Conservation (phyloP, 306 rosid genomes). For the Rosa lucieae region DNA sequence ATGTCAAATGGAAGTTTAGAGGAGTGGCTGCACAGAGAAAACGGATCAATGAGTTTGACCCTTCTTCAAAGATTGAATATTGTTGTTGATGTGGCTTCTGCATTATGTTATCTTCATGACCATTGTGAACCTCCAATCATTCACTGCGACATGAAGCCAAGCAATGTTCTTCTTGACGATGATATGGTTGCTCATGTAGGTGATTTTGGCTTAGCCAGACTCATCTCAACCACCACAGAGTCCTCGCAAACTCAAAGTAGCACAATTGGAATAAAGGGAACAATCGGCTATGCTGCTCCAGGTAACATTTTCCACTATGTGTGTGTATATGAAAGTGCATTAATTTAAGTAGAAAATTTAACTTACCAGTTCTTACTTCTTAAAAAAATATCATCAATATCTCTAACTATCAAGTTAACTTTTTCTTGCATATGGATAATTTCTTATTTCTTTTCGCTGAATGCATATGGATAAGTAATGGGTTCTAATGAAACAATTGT, state of each 20-base stretch:
- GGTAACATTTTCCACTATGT: background rate
- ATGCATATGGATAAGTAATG: background rate
- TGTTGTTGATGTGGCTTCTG: conserved; percentile 37
- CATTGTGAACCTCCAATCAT: conserved; percentile 34
- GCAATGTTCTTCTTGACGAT: conserved; percentile 37
- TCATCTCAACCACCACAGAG: conserved; percentile 8
- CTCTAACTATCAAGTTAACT: background rate
- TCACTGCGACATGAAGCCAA: conserved; percentile 48
- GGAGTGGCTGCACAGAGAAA: conserved; percentile 27
- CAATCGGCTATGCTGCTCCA: background rate
- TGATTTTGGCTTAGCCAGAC: conserved; percentile 43
- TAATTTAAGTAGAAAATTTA: background rate
- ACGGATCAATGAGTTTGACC: conserved; percentile 20
- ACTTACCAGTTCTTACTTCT: background rate
- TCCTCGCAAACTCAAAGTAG: conserved; percentile 21
- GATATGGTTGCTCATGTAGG: conserved; percentile 40
- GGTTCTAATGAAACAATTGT: too few species aligned
- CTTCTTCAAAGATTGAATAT: conserved; percentile 35
- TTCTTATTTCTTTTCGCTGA: background rate
- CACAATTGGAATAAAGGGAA: conserved; percentile 19
- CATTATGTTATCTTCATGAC: conserved; percentile 39
- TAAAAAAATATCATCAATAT: too few species aligned
- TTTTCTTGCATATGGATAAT: background rate
- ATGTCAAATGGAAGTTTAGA: conserved; percentile 43
- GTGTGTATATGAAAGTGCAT: background rate